Base-by-base conservation (phyloP, 2,329 filamentous ascomycete genomes). In the Trichoderma cornu-damae region DNA sequence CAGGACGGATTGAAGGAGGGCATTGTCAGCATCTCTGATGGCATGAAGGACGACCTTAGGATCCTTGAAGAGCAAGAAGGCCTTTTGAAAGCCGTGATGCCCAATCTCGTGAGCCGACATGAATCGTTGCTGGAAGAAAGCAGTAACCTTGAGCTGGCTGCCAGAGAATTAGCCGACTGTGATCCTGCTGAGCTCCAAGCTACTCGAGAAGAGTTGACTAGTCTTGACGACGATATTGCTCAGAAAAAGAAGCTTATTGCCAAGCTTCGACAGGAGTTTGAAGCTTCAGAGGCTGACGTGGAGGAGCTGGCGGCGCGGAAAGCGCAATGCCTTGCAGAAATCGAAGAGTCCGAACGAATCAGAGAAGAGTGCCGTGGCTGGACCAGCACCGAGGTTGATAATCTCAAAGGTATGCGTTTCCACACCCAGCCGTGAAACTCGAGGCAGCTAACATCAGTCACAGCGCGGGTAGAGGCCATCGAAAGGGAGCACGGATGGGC, bases 341-440 rank as follows among this genome's bases (percentile, higher is more conserved):
- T 96, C 58, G 81, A 84, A 59, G 86, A 90, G 65, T 89, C 92
- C 0, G 91, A 96, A 70, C 86, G 85, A 62, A 79, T 95, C 24
- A 83, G 89, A 61, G 91, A 96, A 69, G 89, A 96, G 66, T 96
- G 88, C 69, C 85, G 92, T 53, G 92, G 93, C 37, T 96, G 92
- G 87, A 93, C 87, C 57, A 83, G 86, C 52, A 85, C 81, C 26
- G 94, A 97, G 72, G 89, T 97, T 61, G 81, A 81, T 61, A 76
- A 77, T 37, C 77, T 96, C n/a, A 91, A 92, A 80, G 82, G 88
- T 89, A 79, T 28, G 67, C 20, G 3, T 30, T 16, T 30, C 12
- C 24, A 12, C 38, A 32, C 2, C 16, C 16, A 8, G 9, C 11
- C 16, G 24, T 34, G 22, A 9, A 30, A 40, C 11, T 48, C 14